These are phyloP conservation scores for Calocybe gambosa DNA, from an alignment of 1,284 basidiomycete species.

Conservation along the genomic window DNA sequence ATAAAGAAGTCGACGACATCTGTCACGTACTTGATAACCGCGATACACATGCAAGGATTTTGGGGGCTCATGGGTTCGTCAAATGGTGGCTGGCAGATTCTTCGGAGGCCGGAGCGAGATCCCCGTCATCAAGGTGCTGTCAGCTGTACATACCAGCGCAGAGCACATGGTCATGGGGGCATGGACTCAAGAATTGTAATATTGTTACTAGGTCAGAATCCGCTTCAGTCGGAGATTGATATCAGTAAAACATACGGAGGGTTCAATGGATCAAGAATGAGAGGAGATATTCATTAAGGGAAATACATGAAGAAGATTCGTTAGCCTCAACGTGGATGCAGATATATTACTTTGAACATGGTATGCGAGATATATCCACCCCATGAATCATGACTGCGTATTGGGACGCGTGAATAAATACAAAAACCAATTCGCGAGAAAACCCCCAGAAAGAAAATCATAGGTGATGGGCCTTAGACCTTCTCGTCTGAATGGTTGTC, in stretches of 20 bases:
- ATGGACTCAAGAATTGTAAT: no score
- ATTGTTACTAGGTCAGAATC: neutral
- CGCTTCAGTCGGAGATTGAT: no score
- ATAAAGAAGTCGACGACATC: no score
- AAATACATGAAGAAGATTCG: neutral
- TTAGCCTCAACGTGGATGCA: neutral
- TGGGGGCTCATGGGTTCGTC: no score
- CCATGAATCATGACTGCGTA: neutral
- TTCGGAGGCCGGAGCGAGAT: neutral
- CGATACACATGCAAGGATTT: no score
- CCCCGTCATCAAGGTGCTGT: neutral
- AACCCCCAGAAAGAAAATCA: neutral
- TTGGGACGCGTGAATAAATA: neutral
- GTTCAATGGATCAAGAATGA: no score
- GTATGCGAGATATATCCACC: neutral
- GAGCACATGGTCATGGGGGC: neutral
- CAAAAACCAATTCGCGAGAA: neutral
- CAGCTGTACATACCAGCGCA: neutral
- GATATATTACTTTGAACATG: neutral
- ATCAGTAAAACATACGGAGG: no score
- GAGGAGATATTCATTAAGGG: neutral
- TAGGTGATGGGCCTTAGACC: neutral
- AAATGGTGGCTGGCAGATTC: no score
- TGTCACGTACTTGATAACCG: no score
- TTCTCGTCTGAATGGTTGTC: slow-evolving; percentile 8